Conservation (phyloP, 805 yeast species). For the Nematodospora valgi region DNA sequence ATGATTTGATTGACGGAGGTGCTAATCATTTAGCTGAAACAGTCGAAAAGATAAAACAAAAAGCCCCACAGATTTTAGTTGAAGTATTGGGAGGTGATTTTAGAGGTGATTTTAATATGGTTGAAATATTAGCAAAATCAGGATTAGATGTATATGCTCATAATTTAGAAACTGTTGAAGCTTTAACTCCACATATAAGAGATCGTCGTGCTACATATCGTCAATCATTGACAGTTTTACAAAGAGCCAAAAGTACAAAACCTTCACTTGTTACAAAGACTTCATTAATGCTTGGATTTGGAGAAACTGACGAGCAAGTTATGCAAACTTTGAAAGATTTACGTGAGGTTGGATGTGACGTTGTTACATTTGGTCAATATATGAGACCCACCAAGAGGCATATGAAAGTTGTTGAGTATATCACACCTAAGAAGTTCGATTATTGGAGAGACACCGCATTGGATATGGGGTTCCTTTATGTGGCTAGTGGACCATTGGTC, state of each 20-base stretch:
- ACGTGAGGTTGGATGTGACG: constrained; percentile 77
- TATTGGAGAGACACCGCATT: constrained; percentile 86
- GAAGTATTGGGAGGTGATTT: constrained; percentile 96
- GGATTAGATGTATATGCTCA: constrained; percentile 97
- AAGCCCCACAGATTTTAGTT: constrained; percentile 87
- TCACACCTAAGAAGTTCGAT: constrained; percentile 91
- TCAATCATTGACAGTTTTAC: constrained; percentile 76
- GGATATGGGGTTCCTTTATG: constrained; percentile 88
- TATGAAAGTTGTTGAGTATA: constrained; percentile 95
- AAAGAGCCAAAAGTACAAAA: constrained; percentile 74
- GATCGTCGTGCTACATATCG: constrained; percentile 95
- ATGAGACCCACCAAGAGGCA: constrained; percentile 99
- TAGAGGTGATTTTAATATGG: constrained; percentile 83
- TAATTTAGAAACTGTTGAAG: constrained; percentile 95
- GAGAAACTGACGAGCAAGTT: constrained; percentile 91
- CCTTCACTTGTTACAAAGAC: constrained; percentile 85
- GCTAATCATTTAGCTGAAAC: constrained; percentile 88
- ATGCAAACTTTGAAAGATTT: constrained; percentile 71
- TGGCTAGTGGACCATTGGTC: constrained; percentile 96
- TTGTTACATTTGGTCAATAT: constrained; percentile 97
- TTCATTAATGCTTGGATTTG: constrained; percentile 93
- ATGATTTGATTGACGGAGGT: constrained; percentile 92
- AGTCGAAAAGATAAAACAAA: constrained; percentile 74
- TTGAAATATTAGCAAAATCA: constrained; percentile 71
- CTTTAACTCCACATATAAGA: constrained; percentile 87